These are phyloP conservation scores for Phytopythium vexans DNA, from an alignment of 352 stramenopile genomes.

Conservation along the genomic window DNA sequence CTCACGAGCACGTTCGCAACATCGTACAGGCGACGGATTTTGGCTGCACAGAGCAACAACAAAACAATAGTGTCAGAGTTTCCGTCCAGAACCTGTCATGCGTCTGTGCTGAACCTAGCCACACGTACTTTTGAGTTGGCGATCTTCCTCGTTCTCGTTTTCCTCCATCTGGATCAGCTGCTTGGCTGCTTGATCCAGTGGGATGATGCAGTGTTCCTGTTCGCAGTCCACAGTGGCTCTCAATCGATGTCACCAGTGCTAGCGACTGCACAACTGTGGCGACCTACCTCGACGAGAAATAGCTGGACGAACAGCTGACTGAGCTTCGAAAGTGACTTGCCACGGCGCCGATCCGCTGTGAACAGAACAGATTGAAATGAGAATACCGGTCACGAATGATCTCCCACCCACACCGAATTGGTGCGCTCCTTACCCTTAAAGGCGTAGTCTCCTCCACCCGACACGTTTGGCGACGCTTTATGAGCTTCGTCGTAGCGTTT, in stretches of 20 bases:
- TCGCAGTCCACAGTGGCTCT: background rate
- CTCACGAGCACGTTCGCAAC: constrained; percentile 96
- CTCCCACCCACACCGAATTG: too few relatives aligned
- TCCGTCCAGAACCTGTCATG: background rate
- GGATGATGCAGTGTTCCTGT: constrained; percentile 88
- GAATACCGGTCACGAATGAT: background rate
- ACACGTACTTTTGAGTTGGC: constrained; percentile 76
- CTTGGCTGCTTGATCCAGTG: constrained; percentile 92
- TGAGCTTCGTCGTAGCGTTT: constrained; percentile 43
- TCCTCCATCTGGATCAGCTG: constrained; percentile 90
- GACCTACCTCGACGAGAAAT: constrained; percentile 86
- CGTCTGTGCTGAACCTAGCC: background rate
- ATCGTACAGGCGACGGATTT: constrained; percentile 96
- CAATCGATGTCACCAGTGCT: background rate
- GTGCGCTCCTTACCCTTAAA: constrained; percentile 46
- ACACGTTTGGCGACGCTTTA: constrained; percentile 15
- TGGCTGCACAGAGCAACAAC: constrained; percentile 47
- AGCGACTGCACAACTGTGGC: background rate
- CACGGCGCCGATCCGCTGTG: constrained; percentile 51
- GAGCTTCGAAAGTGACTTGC: constrained; percentile 89
- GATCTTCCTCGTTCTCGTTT: constrained; percentile 67
- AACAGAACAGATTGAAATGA: background rate
- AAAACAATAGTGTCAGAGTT: background rate
- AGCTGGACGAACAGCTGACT: constrained; percentile 96
- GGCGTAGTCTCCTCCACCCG: constrained; percentile 41